Conservation (phyloP, 2,329 filamentous ascomycete genomes). For the Penicillium janthinellum region DNA sequence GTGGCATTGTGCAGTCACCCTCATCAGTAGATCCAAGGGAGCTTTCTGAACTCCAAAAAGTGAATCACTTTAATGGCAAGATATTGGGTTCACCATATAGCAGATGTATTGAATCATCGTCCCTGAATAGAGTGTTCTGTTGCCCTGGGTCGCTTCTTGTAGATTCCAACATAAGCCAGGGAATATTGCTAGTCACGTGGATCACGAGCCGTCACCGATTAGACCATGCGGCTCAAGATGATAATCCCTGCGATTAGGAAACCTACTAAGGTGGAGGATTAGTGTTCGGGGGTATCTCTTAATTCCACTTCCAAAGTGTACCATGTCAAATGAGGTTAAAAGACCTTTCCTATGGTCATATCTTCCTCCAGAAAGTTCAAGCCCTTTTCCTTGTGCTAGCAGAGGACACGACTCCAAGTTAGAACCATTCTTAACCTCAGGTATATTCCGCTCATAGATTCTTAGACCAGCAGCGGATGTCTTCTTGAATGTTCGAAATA, state of each 20-base stretch:
- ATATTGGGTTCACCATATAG: not conserved
- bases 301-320: too few species aligned
- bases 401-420: not conserved
- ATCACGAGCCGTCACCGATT: not conserved
- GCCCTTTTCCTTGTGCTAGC: not conserved
- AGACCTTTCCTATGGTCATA: too few species aligned
- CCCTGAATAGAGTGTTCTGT: not conserved
- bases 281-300: not conserved
- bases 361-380: not conserved
- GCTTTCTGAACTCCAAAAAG: not conserved
- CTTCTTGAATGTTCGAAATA: not conserved
- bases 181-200: not conserved
- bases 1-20: not conserved
- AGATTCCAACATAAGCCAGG: not conserved
- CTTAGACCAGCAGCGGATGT: not conserved
- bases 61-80: fast-evolving
- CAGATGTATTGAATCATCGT: not conserved
- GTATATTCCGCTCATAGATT: not conserved
- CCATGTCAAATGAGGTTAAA: too few species aligned
- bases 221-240: not conserved
- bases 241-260: not conserved
- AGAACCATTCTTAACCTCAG: not conserved
- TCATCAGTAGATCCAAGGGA: not conserved
- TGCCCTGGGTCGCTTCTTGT: not conserved
- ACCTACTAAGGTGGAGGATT: not conserved